Percentiles rank a stretch among this genome's conserved stretches.
phyloP scores from a whole-genome alignment of 2,329 filamentous ascomycete species.

The Colletotrichum tofieldiae region DNA sequence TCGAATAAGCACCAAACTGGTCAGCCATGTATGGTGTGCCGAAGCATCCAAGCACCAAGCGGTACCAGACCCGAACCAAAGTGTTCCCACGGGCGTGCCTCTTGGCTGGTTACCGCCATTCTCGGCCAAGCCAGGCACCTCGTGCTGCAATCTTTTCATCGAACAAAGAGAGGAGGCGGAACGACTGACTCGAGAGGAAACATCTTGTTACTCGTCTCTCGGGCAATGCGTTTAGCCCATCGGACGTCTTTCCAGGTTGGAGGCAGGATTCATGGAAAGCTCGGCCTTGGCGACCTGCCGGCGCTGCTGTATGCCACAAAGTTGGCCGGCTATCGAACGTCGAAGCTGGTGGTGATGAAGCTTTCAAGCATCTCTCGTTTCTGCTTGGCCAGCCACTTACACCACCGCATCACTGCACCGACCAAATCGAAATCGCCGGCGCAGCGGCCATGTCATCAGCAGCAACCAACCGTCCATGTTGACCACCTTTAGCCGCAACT shows the following conservation, averaged over 20 bases:
- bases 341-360: constrained; percentile 12
- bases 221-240: constrained; percentile 35
- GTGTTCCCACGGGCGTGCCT: constrained; percentile 15
- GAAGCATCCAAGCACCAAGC: constrained; percentile 27
- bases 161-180: constrained; percentile 38
- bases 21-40: constrained; percentile 15
- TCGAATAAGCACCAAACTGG: constrained; percentile 24
- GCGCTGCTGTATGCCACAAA: constrained; percentile 10
- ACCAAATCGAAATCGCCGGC: constrained; percentile 16
- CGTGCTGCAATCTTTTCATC: constrained; percentile 27
- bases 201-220: constrained; percentile 34
- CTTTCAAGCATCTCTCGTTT: constrained; percentile 20
- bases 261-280: constrained; percentile 9
- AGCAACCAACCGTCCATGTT: constrained; percentile 4
- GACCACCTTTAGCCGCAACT: constrained; percentile 6
- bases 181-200: constrained; percentile 41
- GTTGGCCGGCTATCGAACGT: not conserved
- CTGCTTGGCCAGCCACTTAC: constrained; percentile 39
- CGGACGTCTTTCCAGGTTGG: constrained; percentile 6
- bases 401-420: constrained; percentile 32
- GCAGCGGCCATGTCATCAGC: not conserved
- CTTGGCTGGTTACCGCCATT: constrained; percentile 28
- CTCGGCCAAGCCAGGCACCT: constrained; percentile 40
- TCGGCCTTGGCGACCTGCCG: constrained; percentile 13
- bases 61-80: constrained; percentile 9